phyloP scores from a whole-genome alignment of 805 yeast genomes.

The Kluyveromyces dobzhanskii region DNA sequence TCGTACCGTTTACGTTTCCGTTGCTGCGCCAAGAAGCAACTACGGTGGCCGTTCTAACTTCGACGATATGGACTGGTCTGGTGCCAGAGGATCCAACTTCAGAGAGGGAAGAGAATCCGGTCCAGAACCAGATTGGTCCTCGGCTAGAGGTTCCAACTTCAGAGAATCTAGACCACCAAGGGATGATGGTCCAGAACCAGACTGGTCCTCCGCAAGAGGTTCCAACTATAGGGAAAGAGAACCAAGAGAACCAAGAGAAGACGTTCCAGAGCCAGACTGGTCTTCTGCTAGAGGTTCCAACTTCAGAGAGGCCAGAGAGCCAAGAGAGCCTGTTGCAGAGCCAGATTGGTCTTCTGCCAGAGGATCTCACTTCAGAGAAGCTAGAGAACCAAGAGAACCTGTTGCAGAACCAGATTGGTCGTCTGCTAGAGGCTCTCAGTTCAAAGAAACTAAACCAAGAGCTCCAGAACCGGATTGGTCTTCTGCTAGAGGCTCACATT shows the following conservation, averaged over 20 bases:
- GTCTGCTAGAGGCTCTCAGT: conserved; percentile 33
- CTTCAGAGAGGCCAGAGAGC: conserved; percentile 24
- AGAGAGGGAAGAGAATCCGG: conserved; percentile 36
- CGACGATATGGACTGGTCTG: conserved; percentile 23
- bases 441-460: conserved; percentile 23
- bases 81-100: conserved; percentile 21
- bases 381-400: conserved; percentile 21
- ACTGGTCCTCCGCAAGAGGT: conserved; percentile 46
- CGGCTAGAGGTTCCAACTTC: conserved; percentile 41
- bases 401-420: conserved; percentile 59
- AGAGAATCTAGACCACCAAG: conserved; percentile 23
- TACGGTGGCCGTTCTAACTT: conserved; percentile 31
- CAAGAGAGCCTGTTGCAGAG: conserved; percentile 28
- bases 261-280: conserved; percentile 42
- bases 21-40: conserved; percentile 60
- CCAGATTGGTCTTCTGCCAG: conserved; percentile 40
- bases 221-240: conserved; percentile 25
- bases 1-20: conserved; percentile 65
- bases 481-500: conserved; percentile 33
- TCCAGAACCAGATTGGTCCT: conserved; percentile 41
- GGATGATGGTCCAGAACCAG: conserved; percentile 35
- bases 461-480: conserved; percentile 38
- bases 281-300: conserved; percentile 41
- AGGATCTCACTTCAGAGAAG: conserved; percentile 23
- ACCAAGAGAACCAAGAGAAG: conserved; percentile 24